Evolutionary conservation across 108 stramenopile genomes (phyloP).

Genomic region (Cyclotella sp.): DNA sequence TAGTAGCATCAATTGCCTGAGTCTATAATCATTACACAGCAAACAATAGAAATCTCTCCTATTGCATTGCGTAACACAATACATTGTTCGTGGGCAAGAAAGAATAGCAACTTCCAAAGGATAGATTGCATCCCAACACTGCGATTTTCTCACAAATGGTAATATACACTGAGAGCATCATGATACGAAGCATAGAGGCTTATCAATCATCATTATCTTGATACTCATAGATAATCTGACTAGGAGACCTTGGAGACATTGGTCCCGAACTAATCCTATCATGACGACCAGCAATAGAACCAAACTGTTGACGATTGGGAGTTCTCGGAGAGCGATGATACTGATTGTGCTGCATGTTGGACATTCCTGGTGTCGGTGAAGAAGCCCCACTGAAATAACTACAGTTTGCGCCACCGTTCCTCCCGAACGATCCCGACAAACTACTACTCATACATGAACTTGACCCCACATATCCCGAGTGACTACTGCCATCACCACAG

Average conservation of each 20-base stretch:
- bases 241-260: constrained; percentile 33
- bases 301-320: background rate
- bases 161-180: too few species aligned
- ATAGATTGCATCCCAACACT: too few species aligned
- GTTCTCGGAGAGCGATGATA: constrained; percentile 18
- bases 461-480: background rate
- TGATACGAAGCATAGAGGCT: too few species aligned
- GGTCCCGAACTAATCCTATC: constrained; percentile 10
- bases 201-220: constrained; percentile 21
- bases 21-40: too few species aligned
- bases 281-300: background rate
- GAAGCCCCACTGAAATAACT: constrained; percentile 12
- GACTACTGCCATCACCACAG: constrained; percentile 20
- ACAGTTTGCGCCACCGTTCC: background rate
- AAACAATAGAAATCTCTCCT: too few species aligned
- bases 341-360: background rate
- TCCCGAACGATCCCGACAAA: background rate
- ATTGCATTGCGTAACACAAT: too few species aligned
- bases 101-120: too few species aligned
- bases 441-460: background rate
- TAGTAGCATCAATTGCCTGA: too few species aligned
- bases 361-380: background rate
- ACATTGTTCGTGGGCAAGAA: too few species aligned
- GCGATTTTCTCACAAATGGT: too few species aligned
- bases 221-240: constrained; percentile 54